Conservation (phyloP, 164 flowering plant genomes). For the Vitis labrusca region DNA sequence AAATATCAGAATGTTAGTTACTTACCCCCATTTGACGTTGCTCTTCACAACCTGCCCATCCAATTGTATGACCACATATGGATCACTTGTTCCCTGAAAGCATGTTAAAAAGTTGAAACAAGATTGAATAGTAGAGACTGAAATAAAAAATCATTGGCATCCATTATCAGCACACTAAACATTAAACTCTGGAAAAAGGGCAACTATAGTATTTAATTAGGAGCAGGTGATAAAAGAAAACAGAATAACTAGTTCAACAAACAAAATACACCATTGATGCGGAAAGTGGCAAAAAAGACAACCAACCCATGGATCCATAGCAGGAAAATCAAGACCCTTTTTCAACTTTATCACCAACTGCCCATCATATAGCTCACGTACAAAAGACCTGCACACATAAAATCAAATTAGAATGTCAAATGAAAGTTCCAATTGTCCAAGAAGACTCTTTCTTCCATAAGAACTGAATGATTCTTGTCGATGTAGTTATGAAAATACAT, state of each 20-base stretch:
- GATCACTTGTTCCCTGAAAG: slow-evolving; percentile 97
- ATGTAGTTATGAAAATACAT: no score
- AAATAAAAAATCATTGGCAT: background rate
- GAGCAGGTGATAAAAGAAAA: background rate
- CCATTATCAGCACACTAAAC: background rate
- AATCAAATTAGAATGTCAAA: background rate
- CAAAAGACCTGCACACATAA: slow-evolving; percentile 60
- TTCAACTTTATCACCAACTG: slow-evolving; percentile 76
- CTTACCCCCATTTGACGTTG: slow-evolving; percentile 94
- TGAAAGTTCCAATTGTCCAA: background rate
- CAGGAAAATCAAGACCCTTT: slow-evolving; percentile 79
- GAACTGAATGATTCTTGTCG: background rate
- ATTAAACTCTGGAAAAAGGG: background rate
- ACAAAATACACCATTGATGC: background rate
- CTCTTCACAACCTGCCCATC: slow-evolving; percentile 85
- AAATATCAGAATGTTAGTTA: slow-evolving; percentile 1
- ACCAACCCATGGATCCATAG: slow-evolving; percentile 97
- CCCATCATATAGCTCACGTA: slow-evolving; percentile 88
- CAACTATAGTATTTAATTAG: no score
- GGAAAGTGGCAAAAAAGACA: slow-evolving; percentile 5
- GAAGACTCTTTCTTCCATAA: background rate
- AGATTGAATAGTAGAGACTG: background rate
- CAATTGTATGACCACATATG: slow-evolving; percentile 83
- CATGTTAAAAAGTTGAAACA: background rate
- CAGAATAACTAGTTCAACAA: background rate